Conservation (phyloP, 2,329 filamentous ascomycete genomes). For the Dactylellina haptotyla region DNA sequence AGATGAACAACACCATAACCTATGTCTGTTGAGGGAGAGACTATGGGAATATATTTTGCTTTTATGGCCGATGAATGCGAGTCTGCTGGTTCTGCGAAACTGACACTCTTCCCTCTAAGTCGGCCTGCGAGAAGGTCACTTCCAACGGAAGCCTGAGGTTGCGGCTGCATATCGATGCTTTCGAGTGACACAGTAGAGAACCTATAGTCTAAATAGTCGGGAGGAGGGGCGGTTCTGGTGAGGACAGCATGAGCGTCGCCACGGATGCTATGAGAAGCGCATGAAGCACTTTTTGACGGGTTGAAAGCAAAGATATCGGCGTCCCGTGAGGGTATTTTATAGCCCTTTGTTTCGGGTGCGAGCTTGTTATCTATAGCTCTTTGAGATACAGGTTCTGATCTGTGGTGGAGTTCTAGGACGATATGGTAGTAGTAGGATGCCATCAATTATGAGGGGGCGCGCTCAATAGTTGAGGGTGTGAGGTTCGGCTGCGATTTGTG, state of each 20-base stretch:
- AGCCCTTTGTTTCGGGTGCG: slow-evolving; percentile 19
- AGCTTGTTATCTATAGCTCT: slow-evolving; percentile 22
- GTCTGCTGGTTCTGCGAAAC: slow-evolving; percentile 42
- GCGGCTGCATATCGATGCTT: slow-evolving; percentile 46
- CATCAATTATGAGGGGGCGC: slow-evolving; percentile 5
- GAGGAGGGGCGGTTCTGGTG: not conserved
- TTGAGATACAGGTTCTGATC: slow-evolving; percentile 24
- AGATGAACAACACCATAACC: slow-evolving; percentile 95
- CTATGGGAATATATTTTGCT: slow-evolving; percentile 78
- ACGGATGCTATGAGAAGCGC: slow-evolving; percentile 3
- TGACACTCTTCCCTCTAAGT: slow-evolving; percentile 45
- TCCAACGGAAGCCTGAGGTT: slow-evolving; percentile 7
- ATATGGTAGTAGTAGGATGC: slow-evolving; percentile 53
- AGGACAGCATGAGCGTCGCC: not conserved
- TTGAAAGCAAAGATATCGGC: slow-evolving; percentile 43
- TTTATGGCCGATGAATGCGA: slow-evolving; percentile 72
- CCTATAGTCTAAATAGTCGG: slow-evolving; percentile 36
- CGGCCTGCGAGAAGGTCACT: slow-evolving; percentile 19
- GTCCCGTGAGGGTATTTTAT: slow-evolving; percentile 10
- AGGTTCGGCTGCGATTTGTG: not conserved
- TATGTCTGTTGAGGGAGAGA: slow-evolving; percentile 74
- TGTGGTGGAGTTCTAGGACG: slow-evolving; percentile 33
- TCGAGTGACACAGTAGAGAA: slow-evolving; percentile 45
- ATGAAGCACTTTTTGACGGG: slow-evolving; percentile 16
- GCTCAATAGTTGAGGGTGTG: not conserved